Conservation (phyloP, 1,139 yeast species). For the Williopsis jadinii region DNA sequence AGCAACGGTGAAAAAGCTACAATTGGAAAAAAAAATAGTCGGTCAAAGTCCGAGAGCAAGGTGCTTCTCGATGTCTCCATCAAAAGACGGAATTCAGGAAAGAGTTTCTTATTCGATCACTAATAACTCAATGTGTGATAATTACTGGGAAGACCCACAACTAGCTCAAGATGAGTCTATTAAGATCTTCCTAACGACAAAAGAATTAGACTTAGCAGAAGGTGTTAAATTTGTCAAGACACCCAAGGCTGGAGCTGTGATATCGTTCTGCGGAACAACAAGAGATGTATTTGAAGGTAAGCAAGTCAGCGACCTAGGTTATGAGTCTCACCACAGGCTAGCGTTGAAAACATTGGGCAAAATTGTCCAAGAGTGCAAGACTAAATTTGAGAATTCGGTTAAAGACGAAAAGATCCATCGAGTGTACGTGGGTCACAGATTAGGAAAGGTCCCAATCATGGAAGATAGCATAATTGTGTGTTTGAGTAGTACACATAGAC, state of each 20-base stretch:
- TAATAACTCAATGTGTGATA: slow-evolving; percentile 2
- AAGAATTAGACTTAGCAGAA: slow-evolving; percentile 81
- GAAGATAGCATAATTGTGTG: slow-evolving; percentile 39
- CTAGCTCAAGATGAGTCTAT: slow-evolving; percentile 81
- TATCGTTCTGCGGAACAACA: slow-evolving; percentile 42
- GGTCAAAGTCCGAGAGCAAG: no score
- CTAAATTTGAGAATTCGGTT: slow-evolving; percentile 15
- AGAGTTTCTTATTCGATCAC: no score
- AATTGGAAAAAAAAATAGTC: no score
- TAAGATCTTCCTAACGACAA: slow-evolving; percentile 47
- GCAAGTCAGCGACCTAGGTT: slow-evolving; percentile 33
- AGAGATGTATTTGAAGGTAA: slow-evolving; percentile 35
- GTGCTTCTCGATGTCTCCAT: no score
- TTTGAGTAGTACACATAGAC: slow-evolving; percentile 38
- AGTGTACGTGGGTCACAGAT: slow-evolving; percentile 34
- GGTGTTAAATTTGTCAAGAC: slow-evolving; percentile 37
- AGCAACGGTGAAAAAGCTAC: no score
- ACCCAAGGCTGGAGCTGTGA: slow-evolving; percentile 38
- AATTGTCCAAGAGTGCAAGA: slow-evolving; percentile 29
- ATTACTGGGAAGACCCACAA: slow-evolving; percentile 30
- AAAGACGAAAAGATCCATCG: slow-evolving; percentile 23
- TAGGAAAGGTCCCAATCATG: slow-evolving; percentile 39
- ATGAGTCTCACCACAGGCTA: slow-evolving; percentile 78
- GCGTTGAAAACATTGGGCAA: slow-evolving; percentile 68
- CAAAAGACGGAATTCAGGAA: no score